These are phyloP conservation scores for Irpex rosettiformis DNA, from an alignment of 1,284 basidiomycete species.

Conservation along the genomic window DNA sequence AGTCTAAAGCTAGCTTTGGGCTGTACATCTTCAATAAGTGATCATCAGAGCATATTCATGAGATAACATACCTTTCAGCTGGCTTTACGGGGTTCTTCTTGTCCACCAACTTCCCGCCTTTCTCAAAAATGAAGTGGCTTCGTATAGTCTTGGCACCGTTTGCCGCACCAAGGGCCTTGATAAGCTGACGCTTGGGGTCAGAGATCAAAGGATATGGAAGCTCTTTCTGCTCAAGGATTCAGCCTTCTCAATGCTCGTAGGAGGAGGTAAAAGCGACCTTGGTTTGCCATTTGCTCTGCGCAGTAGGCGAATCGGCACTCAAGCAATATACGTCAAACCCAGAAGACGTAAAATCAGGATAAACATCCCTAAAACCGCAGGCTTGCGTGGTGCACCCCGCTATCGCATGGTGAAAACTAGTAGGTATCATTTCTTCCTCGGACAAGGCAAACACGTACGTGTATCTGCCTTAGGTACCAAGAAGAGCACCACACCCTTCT, in stretches of 20 bases:
- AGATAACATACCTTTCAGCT: constrained; percentile 56
- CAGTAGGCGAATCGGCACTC: constrained; percentile 76
- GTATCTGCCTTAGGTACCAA: constrained; percentile 84
- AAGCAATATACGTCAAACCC: constrained; percentile 84
- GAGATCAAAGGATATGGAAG: constrained; percentile 85
- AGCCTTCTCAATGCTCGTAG: not conserved
- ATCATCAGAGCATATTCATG: not conserved
- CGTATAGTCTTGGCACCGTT: constrained; percentile 81
- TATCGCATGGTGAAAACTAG: constrained; percentile 26
- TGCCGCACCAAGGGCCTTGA: constrained; percentile 79
- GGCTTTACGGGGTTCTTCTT: constrained; percentile 83
- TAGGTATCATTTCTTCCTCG: not conserved
- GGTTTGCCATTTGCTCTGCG: constrained; percentile 81
- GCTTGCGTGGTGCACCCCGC: constrained; percentile 89
- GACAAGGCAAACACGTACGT: constrained; percentile 36
- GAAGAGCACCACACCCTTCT: constrained; percentile 82
- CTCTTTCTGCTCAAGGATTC: constrained; percentile 50
- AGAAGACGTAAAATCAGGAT: constrained; percentile 66
- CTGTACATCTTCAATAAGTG: constrained; percentile 18
- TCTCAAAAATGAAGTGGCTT: constrained; percentile 88
- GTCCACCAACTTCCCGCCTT: constrained; percentile 83
- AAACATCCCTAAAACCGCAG: constrained; percentile 83
- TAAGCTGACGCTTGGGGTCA: constrained; percentile 79
- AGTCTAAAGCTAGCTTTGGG: constrained; percentile 30
- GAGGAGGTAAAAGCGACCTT: constrained; percentile 47